Evolutionary conservation across 495 filamentous ascomycete species (phyloP).

Genomic region (Oleoguttula mirabilis): DNA sequence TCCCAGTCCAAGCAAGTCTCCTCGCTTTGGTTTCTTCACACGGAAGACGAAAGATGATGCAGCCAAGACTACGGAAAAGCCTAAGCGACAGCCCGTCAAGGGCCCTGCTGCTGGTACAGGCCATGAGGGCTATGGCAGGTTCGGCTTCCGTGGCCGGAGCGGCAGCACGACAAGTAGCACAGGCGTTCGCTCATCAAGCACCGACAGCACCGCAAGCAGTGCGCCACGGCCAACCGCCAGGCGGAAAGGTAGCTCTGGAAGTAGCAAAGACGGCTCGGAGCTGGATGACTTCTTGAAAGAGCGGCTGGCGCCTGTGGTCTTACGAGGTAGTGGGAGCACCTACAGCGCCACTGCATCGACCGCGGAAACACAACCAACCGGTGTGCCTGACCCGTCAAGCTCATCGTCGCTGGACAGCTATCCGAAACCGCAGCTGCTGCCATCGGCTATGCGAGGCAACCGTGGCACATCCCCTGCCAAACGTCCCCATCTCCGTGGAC

Average conservation of each 20-base stretch:
- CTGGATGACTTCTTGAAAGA: constrained; percentile 61
- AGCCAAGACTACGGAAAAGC: constrained; percentile 39
- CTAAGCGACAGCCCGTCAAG: constrained; percentile 51
- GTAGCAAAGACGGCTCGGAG: constrained; percentile 40
- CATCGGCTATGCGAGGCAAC: constrained; percentile 24
- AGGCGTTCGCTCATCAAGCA: constrained; percentile 45
- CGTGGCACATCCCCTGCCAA: constrained; percentile 1
- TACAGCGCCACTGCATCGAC: constrained; percentile 17
- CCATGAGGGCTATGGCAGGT: constrained; percentile 88
- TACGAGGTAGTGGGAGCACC: constrained; percentile 48
- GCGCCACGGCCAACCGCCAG: constrained; percentile 29
- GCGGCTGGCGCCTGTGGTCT: constrained; percentile 75
- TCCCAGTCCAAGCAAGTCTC: constrained; percentile 31
- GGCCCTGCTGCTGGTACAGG: constrained; percentile 88
- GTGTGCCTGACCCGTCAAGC: constrained; percentile 1
- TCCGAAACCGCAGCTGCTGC: constrained; percentile 22
- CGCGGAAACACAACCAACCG: constrained; percentile 15
- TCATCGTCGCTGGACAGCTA: constrained; percentile 9
- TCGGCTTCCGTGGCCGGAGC: constrained; percentile 48
- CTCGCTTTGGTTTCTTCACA: constrained; percentile 64
- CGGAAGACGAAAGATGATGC: constrained; percentile 57
- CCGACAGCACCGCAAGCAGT: constrained; percentile 38
- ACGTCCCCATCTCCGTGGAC: not conserved
- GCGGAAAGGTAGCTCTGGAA: constrained; percentile 43
- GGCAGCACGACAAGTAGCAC: constrained; percentile 39